Percentiles rank a stretch among this genome's conserved stretches.
phyloP scores from a whole-genome alignment of 192 early-diverging fungal species.

The Gonapodya sp. region DNA sequence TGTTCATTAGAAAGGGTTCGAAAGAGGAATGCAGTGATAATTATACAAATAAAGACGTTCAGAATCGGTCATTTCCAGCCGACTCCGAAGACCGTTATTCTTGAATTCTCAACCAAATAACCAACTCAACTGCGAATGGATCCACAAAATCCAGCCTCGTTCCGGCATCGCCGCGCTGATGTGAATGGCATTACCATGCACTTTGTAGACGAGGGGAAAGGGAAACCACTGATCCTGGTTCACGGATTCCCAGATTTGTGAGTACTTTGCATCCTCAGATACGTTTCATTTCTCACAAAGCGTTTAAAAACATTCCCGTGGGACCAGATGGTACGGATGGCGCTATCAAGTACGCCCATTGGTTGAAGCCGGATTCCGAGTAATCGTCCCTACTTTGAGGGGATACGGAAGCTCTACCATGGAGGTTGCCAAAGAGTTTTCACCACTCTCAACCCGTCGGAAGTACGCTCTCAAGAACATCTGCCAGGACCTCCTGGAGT shows the following conservation, averaged over 20 bases:
- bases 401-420: background rate
- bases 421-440: background rate
- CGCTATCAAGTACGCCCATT: background rate
- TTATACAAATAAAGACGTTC: too few relatives aligned
- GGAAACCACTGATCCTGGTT: background rate
- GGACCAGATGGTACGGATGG: slow-evolving; percentile 13
- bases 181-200: background rate
- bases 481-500: background rate
- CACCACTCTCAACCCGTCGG: background rate
- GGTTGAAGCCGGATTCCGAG: background rate
- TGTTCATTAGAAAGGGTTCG: too few relatives aligned
- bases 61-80: too few relatives aligned
- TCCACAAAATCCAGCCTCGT: background rate
- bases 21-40: too few relatives aligned
- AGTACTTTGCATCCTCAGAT: too few relatives aligned
- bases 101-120: background rate
- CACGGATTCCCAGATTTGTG: slow-evolving; percentile 4
- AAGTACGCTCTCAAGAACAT: background rate
- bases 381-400: background rate
- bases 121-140: slow-evolving; percentile 11
- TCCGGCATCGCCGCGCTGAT: background rate
- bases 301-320: too few relatives aligned
- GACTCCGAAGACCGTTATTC: background rate
- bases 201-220: background rate
- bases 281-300: too few relatives aligned